A percentile compares a stretch with the other conserved stretches of the same genome.
These are phyloP conservation scores for Candida dajiaensis DNA, from an alignment of 805 yeast genomes.

Conservation along the genomic window DNA sequence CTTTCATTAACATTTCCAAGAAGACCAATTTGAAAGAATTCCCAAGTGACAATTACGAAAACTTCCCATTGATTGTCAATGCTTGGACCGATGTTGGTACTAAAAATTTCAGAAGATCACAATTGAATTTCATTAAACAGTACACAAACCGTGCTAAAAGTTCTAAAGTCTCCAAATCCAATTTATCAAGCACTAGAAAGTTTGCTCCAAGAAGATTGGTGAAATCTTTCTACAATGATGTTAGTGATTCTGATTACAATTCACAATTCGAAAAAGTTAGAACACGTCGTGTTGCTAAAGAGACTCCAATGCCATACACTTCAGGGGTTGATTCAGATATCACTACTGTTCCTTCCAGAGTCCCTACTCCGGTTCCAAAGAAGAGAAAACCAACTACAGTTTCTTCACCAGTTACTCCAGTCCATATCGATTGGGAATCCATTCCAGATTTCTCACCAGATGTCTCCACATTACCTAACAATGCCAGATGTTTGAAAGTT, in stretches of 20 bases:
- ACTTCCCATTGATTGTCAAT: conserved; percentile 42
- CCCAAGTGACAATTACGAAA: conserved; percentile 42
- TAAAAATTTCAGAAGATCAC: conserved; percentile 41
- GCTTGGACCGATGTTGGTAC: conserved; percentile 43
- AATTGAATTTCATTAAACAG: conserved; percentile 46
- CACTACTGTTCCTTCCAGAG: conserved; percentile 22
- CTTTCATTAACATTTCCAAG: conserved; percentile 11
- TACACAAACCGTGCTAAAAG: conserved; percentile 27
- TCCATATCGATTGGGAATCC: conserved; percentile 58
- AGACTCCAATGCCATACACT: conserved; percentile 21
- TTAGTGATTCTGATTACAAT: conserved; percentile 24
- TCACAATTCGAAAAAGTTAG: conserved; percentile 44
- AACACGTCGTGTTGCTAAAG: conserved; percentile 51
- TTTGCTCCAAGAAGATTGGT: conserved; percentile 21
- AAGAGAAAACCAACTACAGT: conserved; percentile 38
- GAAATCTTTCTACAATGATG: conserved; percentile 8
- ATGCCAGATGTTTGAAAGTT: conserved; percentile 67
- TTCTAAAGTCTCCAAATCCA: conserved; percentile 24
- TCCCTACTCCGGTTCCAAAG: conserved; percentile 28
- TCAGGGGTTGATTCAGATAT: conserved; percentile 25
- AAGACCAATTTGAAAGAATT: conserved; percentile 27
- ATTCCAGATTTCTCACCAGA: conserved; percentile 85
- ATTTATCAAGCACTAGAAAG: conserved; percentile 12
- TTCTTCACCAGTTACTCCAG: conserved; percentile 37
- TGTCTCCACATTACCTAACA: conserved; percentile 56